Conservation (phyloP, 805 yeast genomes). For the Ogataea nakhonphanomensis region DNA sequence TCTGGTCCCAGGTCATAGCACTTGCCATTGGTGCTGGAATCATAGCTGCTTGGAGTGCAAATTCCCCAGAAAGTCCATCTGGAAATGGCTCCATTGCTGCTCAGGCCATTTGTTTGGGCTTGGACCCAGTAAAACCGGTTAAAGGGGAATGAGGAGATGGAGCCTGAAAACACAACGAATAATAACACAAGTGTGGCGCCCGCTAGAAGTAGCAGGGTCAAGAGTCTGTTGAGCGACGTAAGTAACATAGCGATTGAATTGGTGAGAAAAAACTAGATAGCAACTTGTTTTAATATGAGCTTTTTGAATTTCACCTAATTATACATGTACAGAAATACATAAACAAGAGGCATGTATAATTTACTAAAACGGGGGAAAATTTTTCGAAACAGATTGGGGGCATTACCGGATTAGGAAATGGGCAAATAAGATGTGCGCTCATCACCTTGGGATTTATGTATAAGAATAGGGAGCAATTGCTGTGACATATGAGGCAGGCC, state of each 20-base stretch:
- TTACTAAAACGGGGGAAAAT: slow-evolving; percentile 9
- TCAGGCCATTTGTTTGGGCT: slow-evolving; percentile 60
- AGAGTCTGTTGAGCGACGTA: slow-evolving; percentile 22
- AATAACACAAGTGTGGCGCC: slow-evolving; percentile 49
- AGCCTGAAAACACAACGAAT: slow-evolving; percentile 62
- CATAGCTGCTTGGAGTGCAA: slow-evolving; percentile 40
- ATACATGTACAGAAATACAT: slow-evolving; percentile 11
- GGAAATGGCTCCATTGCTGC: slow-evolving; percentile 42
- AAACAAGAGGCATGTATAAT: slow-evolving; percentile 10
- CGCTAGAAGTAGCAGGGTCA: slow-evolving; percentile 39
- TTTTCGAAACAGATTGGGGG: slow-evolving; percentile 4
- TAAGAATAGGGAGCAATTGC: not conserved
- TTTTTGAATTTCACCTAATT: slow-evolving; percentile 10
- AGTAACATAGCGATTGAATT: slow-evolving; percentile 12
- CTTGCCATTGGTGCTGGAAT: slow-evolving; percentile 27
- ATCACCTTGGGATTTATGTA: not conserved
- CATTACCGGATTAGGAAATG: slow-evolving; percentile 7
- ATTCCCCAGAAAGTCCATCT: slow-evolving; percentile 87
- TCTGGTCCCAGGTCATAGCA: slow-evolving; percentile 55
- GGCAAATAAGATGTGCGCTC: slow-evolving; percentile 5
- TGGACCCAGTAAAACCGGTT: slow-evolving; percentile 66
- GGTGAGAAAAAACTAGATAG: slow-evolving; percentile 1
- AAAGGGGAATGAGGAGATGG: slow-evolving; percentile 55
- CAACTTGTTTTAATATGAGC: slow-evolving; percentile 2
- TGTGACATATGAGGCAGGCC: not conserved